Base-by-base conservation (phyloP, 305 asterid genomes). In the Rubia occidens region DNA sequence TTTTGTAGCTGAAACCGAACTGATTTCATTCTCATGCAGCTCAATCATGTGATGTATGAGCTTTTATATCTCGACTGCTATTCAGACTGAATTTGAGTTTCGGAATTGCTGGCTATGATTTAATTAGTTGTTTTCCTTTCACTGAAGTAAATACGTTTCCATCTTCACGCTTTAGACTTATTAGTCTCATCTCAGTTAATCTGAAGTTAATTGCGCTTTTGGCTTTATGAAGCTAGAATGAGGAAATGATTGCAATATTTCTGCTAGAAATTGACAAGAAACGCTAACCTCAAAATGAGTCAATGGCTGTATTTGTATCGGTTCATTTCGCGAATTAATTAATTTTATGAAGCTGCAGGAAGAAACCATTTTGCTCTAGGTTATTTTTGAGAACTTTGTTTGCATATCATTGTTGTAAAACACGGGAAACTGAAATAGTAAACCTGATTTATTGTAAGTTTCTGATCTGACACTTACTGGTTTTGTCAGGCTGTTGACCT, bases 401-500 rank as follows among this genome's bases (percentile, higher is more conserved):
- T 59, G n/a, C 64, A 59, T 59, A 21, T 56, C 8, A 37, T 11
- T 20, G 11, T n/a, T 56, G 14, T 56, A 11, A 18, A 56, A 35
- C 6, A 35, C 39, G 39, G 6, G 39, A 5, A 35, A 64, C 42
- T 53, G 40, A 37, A 26, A n/a, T 6, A 44, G 9, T 56, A 20
- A 10, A 11, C 26, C 56, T 60, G n/a, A 17, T 24, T 60, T 51
- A 21, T 42, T 71, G 32, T 64, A 39, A 66, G 61, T 58, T 60
- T 66, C 64, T 69, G 43, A 77, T 68, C 35, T 4, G 15, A 35
- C 67, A 24, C 15, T 69, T n/a, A 42, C 59, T 74, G 49, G 47
- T 69, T 79, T 37, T 61, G 73, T 75, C 67, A 94, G 99, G 99
- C 96, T 71, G 99, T 94, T 66, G 82, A 94, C 68, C 90, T 94